These are phyloP conservation scores for Gossypium mustelinum DNA, from an alignment of 345 rosid genomes.

Conservation along the genomic window DNA sequence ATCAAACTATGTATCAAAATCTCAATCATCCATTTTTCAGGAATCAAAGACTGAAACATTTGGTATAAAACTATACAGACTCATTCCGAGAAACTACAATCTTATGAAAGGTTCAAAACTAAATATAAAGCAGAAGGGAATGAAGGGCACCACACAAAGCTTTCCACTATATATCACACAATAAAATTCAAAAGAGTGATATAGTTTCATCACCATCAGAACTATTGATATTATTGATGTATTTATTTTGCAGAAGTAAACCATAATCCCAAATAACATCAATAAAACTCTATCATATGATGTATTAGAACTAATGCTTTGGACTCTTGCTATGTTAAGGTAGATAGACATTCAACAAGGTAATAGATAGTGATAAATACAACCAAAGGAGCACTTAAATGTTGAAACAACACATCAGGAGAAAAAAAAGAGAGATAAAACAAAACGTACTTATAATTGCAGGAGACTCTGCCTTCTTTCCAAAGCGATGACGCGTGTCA, in stretches of 20 bases:
- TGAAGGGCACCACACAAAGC: not conserved
- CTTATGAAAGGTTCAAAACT: conserved; percentile 1
- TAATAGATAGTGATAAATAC: not conserved
- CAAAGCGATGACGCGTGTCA: conserved; percentile 23
- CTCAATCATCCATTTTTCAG: not conserved
- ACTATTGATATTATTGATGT: not conserved
- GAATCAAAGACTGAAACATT: not conserved
- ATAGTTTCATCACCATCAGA: not conserved
- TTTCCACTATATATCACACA: not conserved
- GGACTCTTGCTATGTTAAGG: not conserved
- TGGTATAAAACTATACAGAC: not conserved
- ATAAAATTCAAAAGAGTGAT: not conserved
- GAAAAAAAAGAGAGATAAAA: not conserved
- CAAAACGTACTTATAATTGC: conserved; percentile 39
- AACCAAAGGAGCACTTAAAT: not conserved
- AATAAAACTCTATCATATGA: not conserved
- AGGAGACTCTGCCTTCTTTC: conserved; percentile 8
- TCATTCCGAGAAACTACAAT: not conserved
- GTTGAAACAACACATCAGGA: not conserved
- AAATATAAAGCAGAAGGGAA: conserved; percentile 3
- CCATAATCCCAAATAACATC: not conserved
- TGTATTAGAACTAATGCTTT: not conserved
- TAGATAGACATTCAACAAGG: not conserved
- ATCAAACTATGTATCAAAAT: not conserved
- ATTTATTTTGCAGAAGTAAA: not conserved